Conservation (phyloP, 768 basidiomycete species). For the Termitomyces titanicus region DNA sequence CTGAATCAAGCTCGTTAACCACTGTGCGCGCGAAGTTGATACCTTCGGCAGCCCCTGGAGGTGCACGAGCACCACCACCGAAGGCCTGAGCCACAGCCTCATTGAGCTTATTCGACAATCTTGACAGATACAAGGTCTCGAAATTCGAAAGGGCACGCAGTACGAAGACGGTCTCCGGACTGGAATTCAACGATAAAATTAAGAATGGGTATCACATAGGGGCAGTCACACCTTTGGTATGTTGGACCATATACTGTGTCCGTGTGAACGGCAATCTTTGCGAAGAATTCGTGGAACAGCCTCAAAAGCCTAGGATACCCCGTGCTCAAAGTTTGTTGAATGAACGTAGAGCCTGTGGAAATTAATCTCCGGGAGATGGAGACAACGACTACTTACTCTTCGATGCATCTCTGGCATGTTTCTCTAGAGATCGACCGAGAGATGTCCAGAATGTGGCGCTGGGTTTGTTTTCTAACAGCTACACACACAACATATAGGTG, state of each 20-base stretch:
- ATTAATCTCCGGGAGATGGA: background rate
- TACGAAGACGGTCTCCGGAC: conserved; percentile 89
- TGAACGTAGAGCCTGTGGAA: conserved; percentile 72
- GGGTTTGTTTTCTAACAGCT: conserved; percentile 89
- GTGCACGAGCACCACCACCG: conserved; percentile 61
- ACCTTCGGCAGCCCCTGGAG: conserved; percentile 76
- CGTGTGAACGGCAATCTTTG: conserved; percentile 91
- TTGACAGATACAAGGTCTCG: conserved; percentile 85
- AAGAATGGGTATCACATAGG: background rate
- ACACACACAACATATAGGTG: background rate
- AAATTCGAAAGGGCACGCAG: conserved; percentile 81
- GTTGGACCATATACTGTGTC: conserved; percentile 86
- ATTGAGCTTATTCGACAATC: conserved; percentile 78
- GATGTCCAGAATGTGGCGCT: conserved; percentile 90
- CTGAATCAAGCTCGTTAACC: conserved; percentile 90
- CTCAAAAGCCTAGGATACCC: conserved; percentile 87
- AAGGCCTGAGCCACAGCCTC: conserved; percentile 80
- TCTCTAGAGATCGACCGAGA: conserved; percentile 77
- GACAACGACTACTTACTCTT: conserved; percentile 47
- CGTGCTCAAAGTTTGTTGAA: conserved; percentile 84
- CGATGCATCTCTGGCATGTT: conserved; percentile 72
- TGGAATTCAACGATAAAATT: conserved; percentile 25
- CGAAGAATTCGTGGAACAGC: conserved; percentile 95
- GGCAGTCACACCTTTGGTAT: conserved; percentile 66
- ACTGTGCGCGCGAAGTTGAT: conserved; percentile 70